A percentile compares a stretch with the other conserved stretches of the same genome.
phyloP scores from a whole-genome alignment of 495 filamentous ascomycete species.

The Penicillium malachiteum region DNA sequence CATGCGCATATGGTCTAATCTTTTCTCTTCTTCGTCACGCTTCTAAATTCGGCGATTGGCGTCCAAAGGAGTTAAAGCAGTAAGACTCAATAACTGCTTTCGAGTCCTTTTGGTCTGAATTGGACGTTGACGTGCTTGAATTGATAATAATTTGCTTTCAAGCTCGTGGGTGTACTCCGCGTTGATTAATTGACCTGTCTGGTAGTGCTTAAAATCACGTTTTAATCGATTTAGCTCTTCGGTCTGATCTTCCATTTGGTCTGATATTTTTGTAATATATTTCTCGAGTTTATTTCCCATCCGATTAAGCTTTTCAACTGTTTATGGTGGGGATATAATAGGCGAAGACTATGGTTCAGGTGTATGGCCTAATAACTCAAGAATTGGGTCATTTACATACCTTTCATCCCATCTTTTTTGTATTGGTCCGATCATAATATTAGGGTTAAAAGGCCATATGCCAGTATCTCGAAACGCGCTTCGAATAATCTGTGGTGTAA shows the following conservation, averaged over 20 bases:
- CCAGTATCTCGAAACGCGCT: not conserved
- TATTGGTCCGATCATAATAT: not conserved
- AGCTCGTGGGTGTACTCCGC: not conserved
- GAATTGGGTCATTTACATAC: not conserved
- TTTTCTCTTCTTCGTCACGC: not conserved
- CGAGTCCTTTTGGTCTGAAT: not conserved
- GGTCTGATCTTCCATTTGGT: not conserved
- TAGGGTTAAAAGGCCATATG: not conserved
- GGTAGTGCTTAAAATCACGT: not conserved
- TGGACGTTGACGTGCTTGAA: not conserved
- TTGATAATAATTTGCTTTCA: not conserved
- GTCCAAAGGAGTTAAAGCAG: not conserved
- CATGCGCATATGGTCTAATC: not conserved
- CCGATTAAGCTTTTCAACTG: not conserved
- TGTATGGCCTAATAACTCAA: not conserved
- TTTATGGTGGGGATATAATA: not conserved
- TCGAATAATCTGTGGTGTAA: not conserved
- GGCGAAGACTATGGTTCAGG: not conserved
- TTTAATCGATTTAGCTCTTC: not conserved
- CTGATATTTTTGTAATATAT: not conserved
- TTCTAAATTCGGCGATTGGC: not conserved
- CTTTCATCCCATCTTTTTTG: not conserved
- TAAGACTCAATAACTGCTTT: not conserved
- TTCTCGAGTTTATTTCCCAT: not conserved
- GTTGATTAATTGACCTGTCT: not conserved